phyloP scores from a whole-genome alignment of 2,329 filamentous ascomycete species.

The Sporothrix dimorphospora region DNA sequence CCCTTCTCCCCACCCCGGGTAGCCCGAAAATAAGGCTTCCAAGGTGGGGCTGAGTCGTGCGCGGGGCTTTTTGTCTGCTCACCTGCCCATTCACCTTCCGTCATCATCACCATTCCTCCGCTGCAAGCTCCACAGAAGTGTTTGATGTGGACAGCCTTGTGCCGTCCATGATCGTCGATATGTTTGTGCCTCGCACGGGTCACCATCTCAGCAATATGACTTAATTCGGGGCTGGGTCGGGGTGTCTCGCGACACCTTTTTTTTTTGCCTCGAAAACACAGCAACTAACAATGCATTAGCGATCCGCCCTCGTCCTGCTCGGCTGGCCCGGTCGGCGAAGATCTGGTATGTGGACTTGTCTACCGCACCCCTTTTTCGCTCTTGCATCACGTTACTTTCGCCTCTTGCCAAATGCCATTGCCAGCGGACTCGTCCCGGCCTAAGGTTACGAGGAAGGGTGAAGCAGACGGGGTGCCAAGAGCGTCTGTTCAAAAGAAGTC shows the following conservation, averaged over 20 bases:
- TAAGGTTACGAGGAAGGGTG: background rate
- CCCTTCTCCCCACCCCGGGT: conserved; percentile 12
- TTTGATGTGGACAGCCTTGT: background rate
- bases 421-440: background rate
- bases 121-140: background rate
- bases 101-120: conserved; percentile 29
- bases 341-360: conserved; percentile 80
- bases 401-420: background rate
- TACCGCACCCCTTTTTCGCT: background rate
- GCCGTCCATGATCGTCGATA: background rate
- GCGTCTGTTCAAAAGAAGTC: background rate
- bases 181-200: background rate
- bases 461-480: background rate
- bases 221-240: background rate
- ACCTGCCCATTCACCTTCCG: conserved; percentile 7
- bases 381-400: background rate
- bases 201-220: background rate
- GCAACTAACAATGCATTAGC: conserved; percentile 55
- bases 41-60: conserved; percentile 34
- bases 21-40: conserved; percentile 32
- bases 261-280: background rate
- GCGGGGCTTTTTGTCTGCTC: conserved; percentile 24
- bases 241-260: background rate
- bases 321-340: conserved; percentile 93
- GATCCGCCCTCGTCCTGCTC: conserved; percentile 99